These are phyloP conservation scores for Penicillium samsonianum DNA, from an alignment of 495 filamentous ascomycete genomes.

Conservation along the genomic window DNA sequence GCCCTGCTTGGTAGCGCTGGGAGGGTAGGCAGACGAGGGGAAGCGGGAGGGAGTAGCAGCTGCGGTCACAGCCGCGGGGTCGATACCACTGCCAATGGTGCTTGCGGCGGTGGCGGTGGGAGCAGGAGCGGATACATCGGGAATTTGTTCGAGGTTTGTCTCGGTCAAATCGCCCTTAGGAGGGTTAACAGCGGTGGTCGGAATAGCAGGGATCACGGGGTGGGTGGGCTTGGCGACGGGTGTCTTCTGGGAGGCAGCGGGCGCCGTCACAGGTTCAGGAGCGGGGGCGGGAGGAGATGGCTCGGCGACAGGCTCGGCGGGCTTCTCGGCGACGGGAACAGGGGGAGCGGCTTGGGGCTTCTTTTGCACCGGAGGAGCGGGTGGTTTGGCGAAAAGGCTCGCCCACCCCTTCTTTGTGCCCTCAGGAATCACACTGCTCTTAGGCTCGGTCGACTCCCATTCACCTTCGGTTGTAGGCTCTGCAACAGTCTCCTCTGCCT, in stretches of 20 bases:
- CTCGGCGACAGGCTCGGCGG: constrained; percentile 32
- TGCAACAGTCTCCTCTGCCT: constrained; percentile 27
- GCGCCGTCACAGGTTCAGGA: constrained; percentile 33
- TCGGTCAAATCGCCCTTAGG: constrained; percentile 87
- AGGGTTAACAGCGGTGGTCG: constrained; percentile 58
- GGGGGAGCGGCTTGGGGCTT: constrained; percentile 33
- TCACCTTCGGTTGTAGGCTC: constrained; percentile 34
- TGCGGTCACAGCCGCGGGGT: constrained; percentile 54
- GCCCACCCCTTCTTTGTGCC: constrained; percentile 63
- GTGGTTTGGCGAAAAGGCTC: constrained; percentile 58
- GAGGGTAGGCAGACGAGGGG: constrained; percentile 66
- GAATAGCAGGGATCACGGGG: constrained; percentile 41
- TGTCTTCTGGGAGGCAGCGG: constrained; percentile 32
- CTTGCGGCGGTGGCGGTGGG: constrained; percentile 85
- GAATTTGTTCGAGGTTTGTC: constrained; percentile 85
- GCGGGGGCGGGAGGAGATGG: constrained; percentile 17
- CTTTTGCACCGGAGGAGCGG: constrained; percentile 43
- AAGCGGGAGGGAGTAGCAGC: constrained; percentile 59
- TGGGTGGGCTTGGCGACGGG: constrained; percentile 33
- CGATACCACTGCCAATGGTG: constrained; percentile 80
- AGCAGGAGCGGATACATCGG: constrained; percentile 72
- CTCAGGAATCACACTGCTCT: constrained; percentile 47
- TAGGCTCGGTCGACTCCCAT: constrained; percentile 38
- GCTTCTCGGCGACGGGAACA: constrained; percentile 32
- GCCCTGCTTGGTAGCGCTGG: constrained; percentile 76